Base-by-base conservation (phyloP, 2,329 filamentous ascomycete species). In the Phialemonium atrogriseum region DNA sequence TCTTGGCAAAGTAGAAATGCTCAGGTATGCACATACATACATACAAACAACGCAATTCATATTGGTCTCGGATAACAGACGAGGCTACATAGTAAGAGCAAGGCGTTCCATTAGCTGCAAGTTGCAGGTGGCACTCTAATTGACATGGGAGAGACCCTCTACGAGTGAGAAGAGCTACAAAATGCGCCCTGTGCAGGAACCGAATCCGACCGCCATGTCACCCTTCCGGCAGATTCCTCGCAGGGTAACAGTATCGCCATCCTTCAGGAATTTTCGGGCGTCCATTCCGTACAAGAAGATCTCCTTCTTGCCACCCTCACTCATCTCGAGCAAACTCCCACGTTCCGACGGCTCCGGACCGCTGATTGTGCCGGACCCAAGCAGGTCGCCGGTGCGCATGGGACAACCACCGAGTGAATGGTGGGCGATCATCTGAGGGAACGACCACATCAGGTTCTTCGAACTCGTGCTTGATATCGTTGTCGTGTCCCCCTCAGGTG, bases 371-470 rank as follows among this genome's bases (percentile, higher is more conserved):
- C 84, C 84, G 3, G 80, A 84, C 3, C 83, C 84, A 5, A 91
- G 59, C 32, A 91, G 55, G 49, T 91, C 84, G 20, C 84, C 84
- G 0, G 77, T 70, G 27, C 75, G 70, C 65, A 91, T 68, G 4
- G 77, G 75, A 52, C 84, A 91, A 5, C 84, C 84, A 2, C 79
- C 82, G 27, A 84, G 69, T 2, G 79, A 77, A 51, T 89, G 84
- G 51, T 89, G 84, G 2, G 84, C 73, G 24, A 89, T 64, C 82
- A 88, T 87, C 53, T 89, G 84, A 5, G 80, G 73, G 58, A 88
- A 89, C 0, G 81, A 87, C 68, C 77, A 89, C n/a, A 89, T 64
- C 9, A 89, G 63, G 47, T 88, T 71, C 42, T 66, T 72, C 8
- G 77, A 71, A 36, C 68, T 80, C 38, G 68, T 80, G 39, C 58